Conservation (phyloP, 306 rosid species). For the apple (Malus domestica) region DNA sequence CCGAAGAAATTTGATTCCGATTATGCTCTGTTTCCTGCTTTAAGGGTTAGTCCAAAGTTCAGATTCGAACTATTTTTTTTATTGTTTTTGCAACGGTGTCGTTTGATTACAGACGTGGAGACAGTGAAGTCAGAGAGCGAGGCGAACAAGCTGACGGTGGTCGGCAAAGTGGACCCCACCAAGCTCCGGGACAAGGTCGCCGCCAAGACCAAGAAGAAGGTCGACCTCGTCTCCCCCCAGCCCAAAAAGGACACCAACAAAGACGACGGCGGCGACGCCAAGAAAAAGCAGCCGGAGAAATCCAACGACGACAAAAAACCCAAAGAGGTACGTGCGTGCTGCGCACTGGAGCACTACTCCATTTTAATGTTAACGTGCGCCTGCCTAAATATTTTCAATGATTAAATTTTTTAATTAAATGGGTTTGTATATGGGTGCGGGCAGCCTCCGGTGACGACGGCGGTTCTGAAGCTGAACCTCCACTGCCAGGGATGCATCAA, state of each 20-base stretch:
- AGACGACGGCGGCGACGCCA: constrained; percentile 21
- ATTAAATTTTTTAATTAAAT: neutral
- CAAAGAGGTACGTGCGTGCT: constrained; percentile 40
- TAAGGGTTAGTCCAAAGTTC: neutral
- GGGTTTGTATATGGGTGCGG: neutral
- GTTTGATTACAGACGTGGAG: constrained; percentile 37
- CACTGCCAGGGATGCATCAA: constrained; percentile 66
- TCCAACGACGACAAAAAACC: constrained; percentile 34
- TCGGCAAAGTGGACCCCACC: constrained; percentile 45
- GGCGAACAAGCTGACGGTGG: constrained; percentile 48
- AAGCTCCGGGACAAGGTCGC: constrained; percentile 41
- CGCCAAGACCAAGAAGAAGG: constrained; percentile 47
- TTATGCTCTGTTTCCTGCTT: neutral
- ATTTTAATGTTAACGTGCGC: constrained; percentile 18
- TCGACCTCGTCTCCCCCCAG: constrained; percentile 46
- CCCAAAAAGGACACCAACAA: constrained; percentile 44
- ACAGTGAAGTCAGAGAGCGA: constrained; percentile 26
- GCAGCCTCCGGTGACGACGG: constrained; percentile 56
- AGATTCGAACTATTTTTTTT: neutral
- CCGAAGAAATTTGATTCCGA: neutral
- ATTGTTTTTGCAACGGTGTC: neutral
- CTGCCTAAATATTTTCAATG: neutral
- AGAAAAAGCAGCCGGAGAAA: constrained; percentile 24
- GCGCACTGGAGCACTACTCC: neutral
- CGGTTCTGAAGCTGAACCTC: constrained; percentile 46